Evolutionary conservation across 257 asterid species (phyloP).

Genomic region (Verbascum thapsus): DNA sequence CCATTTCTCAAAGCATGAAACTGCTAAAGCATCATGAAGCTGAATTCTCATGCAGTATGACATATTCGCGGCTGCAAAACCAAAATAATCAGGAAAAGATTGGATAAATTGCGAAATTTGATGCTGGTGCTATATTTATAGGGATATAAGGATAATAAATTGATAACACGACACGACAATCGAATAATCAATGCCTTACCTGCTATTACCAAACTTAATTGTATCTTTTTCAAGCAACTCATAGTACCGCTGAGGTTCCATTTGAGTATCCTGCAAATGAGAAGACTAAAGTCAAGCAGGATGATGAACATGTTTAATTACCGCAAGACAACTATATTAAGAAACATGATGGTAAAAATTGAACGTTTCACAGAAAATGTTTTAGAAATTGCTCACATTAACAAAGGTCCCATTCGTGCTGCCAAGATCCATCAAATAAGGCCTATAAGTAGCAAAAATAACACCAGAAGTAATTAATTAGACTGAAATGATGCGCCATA

Average conservation of each 20-base stretch:
- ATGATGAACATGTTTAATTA: constrained; percentile 10
- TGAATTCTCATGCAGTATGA: constrained; percentile 87
- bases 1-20: background rate
- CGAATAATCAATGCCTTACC: constrained; percentile 49
- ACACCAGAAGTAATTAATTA: constrained; percentile 24
- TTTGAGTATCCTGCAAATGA: constrained; percentile 59
- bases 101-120: background rate
- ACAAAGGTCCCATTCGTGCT: constrained; percentile 94
- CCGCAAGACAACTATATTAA: constrained; percentile 9
- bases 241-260: constrained; percentile 86
- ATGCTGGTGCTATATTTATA: background rate
- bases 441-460: constrained; percentile 52
- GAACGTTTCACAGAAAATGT: background rate
- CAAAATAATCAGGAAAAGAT: background rate
- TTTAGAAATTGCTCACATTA: constrained; percentile 58
- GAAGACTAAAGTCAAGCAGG: too few relatives aligned
- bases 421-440: constrained; percentile 96
- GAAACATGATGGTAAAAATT: constrained; percentile 12
- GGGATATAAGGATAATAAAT: background rate
- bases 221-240: constrained; percentile 89
- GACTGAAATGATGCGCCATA: constrained; percentile 8
- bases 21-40: constrained; percentile 43
- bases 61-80: constrained; percentile 99
- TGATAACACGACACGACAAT: background rate
- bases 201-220: constrained; percentile 93